Conservation (phyloP, 257 asterid species). For the Solanum okadae region DNA sequence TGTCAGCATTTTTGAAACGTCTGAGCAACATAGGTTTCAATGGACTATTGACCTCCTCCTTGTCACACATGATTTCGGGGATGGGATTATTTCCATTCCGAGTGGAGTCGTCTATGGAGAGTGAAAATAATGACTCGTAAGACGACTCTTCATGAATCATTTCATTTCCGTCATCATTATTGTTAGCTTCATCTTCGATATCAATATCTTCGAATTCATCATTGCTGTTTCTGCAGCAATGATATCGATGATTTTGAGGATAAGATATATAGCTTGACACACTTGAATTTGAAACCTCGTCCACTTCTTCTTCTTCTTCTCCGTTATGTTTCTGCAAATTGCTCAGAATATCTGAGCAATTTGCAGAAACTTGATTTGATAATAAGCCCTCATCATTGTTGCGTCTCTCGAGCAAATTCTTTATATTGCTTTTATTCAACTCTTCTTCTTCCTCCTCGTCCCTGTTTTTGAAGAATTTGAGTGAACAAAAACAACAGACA, state of each 20-base stretch:
- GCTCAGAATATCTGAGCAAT: not conserved
- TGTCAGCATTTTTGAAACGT: not conserved
- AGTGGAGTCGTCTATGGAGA: constrained; percentile 46
- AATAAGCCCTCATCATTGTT: constrained; percentile 1
- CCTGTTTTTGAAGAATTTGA: not conserved
- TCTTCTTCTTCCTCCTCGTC: not conserved
- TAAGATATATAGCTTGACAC: not conserved
- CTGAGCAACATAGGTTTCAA: not conserved
- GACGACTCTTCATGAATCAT: constrained; percentile 15
- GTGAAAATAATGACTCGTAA: constrained; percentile 42
- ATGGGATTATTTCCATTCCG: constrained; percentile 9
- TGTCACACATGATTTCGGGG: constrained; percentile 16
- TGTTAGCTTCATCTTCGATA: not conserved
- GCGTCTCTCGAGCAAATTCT: constrained; percentile 5
- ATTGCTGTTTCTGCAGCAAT: not conserved
- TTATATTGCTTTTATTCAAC: not conserved
- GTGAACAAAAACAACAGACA: not conserved
- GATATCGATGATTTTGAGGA: constrained; percentile 1
- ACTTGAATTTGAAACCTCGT: not conserved
- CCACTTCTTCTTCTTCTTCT: not conserved
- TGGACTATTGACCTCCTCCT: constrained; percentile 31
- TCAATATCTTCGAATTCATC: not conserved
- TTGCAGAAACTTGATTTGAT: not conserved
- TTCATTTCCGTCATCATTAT: not conserved
- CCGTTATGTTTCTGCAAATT: not conserved